Evolutionary conservation across 441 rosid genomes (phyloP).

Genomic region (Melastoma candidum): DNA sequence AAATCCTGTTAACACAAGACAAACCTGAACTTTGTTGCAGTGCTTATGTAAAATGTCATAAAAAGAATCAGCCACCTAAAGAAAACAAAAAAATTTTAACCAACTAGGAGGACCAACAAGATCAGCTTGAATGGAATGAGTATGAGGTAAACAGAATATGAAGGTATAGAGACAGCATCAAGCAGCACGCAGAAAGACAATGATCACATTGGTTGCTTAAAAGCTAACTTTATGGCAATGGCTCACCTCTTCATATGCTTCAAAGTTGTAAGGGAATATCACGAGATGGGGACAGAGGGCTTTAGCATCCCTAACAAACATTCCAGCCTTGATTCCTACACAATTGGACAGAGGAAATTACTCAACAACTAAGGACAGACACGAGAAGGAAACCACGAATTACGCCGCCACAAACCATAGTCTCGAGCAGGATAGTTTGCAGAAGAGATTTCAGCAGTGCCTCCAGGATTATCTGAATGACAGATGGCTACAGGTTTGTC

Average conservation of each 20-base stretch:
- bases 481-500: constrained; percentile 87
- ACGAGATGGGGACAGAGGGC: constrained; percentile 74
- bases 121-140: too few species aligned
- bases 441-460: constrained; percentile 96
- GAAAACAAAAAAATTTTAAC: constrained; percentile 2
- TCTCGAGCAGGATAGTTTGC: constrained; percentile 91
- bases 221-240: background rate
- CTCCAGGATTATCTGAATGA: constrained; percentile 86
- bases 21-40: constrained; percentile 79
- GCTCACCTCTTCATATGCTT: constrained; percentile 79
- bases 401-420: constrained; percentile 49
- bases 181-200: background rate
- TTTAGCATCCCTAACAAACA: constrained; percentile 91
- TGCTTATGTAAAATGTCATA: constrained; percentile 76
- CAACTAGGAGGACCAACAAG: too few species aligned
- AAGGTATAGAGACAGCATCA: background rate
- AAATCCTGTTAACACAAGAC: constrained; percentile 8
- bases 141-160: constrained; percentile 1
- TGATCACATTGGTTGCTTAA: constrained; percentile 8
- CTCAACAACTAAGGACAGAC: constrained; percentile 9
- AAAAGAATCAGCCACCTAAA: constrained; percentile 90
- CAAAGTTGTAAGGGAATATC: constrained; percentile 83
- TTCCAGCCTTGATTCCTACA: constrained; percentile 81
- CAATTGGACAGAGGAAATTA: constrained; percentile 6
- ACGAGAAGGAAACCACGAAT: constrained; percentile 6